Percentiles rank a stretch among this genome's conserved stretches.
Evolutionary conservation across 805 yeast species (phyloP).

Genomic region (Cyberlindnera nakhonratchasimensis): DNA sequence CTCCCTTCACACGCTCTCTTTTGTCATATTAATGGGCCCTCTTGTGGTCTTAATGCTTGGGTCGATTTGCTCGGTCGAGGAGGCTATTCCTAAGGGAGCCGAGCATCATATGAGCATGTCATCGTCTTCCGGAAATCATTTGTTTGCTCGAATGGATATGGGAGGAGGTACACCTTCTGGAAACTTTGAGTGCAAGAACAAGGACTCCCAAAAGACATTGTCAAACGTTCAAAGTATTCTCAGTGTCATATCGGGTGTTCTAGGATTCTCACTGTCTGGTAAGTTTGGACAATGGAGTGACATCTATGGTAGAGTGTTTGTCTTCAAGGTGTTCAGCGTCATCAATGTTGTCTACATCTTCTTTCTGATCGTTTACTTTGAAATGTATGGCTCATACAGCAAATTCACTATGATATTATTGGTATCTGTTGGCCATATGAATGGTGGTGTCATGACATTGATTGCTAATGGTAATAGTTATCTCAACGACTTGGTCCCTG

Average conservation of each 20-base stretch:
- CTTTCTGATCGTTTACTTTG: slow-evolving; percentile 17
- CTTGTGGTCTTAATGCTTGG: slow-evolving; percentile 18
- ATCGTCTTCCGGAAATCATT: neutral
- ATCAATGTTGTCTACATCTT: slow-evolving; percentile 16
- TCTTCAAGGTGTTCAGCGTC: slow-evolving; percentile 19
- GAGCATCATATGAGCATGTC: neutral
- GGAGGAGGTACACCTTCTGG: slow-evolving; percentile 5
- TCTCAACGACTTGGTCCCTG: slow-evolving; percentile 19
- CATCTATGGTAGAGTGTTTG: slow-evolving; percentile 22
- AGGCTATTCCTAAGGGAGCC: neutral
- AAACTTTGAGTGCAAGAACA: slow-evolving; percentile 3
- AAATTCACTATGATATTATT: slow-evolving; percentile 10
- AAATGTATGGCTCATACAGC: slow-evolving; percentile 6
- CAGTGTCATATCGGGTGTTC: slow-evolving; percentile 19
- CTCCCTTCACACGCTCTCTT: slow-evolving; percentile 16
- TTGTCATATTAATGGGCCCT: slow-evolving; percentile 21
- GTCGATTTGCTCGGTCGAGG: slow-evolving; percentile 9
- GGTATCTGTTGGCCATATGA: slow-evolving; percentile 16
- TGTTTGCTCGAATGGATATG: slow-evolving; percentile 16
- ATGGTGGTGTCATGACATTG: slow-evolving; percentile 26
- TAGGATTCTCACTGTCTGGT: slow-evolving; percentile 23
- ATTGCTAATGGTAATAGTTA: slow-evolving; percentile 27
- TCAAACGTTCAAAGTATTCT: slow-evolving; percentile 20
- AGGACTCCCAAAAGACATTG: slow-evolving; percentile 16
- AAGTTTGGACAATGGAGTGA: slow-evolving; percentile 26